phyloP scores from a whole-genome alignment of 2,329 filamentous ascomycete genomes.

The Aspergillus sp. region DNA sequence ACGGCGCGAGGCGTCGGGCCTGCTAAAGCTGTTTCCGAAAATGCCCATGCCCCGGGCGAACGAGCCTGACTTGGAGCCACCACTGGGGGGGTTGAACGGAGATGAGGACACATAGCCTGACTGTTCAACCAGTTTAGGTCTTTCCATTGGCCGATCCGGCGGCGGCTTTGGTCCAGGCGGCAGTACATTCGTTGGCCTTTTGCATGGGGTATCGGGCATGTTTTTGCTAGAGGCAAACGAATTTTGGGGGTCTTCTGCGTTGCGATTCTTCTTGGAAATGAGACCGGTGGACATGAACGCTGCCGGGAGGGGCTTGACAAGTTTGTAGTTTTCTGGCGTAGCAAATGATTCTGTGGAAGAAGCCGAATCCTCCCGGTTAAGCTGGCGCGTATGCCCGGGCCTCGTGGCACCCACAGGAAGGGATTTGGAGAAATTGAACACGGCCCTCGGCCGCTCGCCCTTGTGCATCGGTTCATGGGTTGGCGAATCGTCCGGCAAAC shows the following conservation, averaged over 20 bases:
- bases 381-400: conserved; percentile 35
- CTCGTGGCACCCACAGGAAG: conserved; percentile 58
- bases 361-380: conserved; percentile 42
- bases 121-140: conserved; percentile 55
- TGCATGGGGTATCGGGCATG: conserved; percentile 94
- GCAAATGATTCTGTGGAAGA: conserved; percentile 50
- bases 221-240: conserved; percentile 48
- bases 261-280: conserved; percentile 87
- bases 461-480: conserved; percentile 52
- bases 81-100: conserved; percentile 60
- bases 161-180: conserved; percentile 50
- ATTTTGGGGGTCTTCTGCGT: conserved; percentile 57
- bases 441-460: conserved; percentile 44
- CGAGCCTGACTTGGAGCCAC: conserved; percentile 54
- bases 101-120: conserved; percentile 74
- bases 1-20: conserved; percentile 42
- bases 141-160: conserved; percentile 51
- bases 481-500: conserved; percentile 62
- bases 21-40: conserved; percentile 49
- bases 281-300: conserved; percentile 92
- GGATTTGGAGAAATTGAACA: conserved; percentile 61
- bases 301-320: conserved; percentile 64
- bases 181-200: conserved; percentile 65
- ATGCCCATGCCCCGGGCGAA: conserved; percentile 57
- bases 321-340: conserved; percentile 68